Evolutionary conservation across 345 rosid genomes (phyloP).

Genomic region (Arabidopsis thaliana): TAIR10.1 NC_003070.9:9736001-9736500

Average conservation of each 20-base stretch:
- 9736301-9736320: conserved; percentile 69
- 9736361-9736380: conserved; percentile 94
- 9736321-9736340: conserved; percentile 89
- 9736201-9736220: conserved; percentile 71
- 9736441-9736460: conserved; percentile 76
- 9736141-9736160: conserved; percentile 70
- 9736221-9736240: conserved; percentile 92
- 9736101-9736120: conserved; percentile 65
- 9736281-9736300: conserved; percentile 73
- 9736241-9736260: conserved; percentile 85
- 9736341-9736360: conserved; percentile 84
- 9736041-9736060: not conserved
- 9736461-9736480: conserved; percentile 65
- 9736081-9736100: conserved; percentile 68
- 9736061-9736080: not conserved
- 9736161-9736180: conserved; percentile 61
- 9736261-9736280: conserved; percentile 67
- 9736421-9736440: conserved; percentile 62
- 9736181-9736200: conserved; percentile 72
- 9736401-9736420: conserved; percentile 68
- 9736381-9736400: conserved; percentile 71
- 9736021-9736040: not conserved
- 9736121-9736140: conserved; percentile 84
- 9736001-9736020: conserved; percentile 76
- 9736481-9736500: conserved; percentile 57